Conservation (phyloP, 2,329 filamentous ascomycete species). For the Colletotrichum graminicola region DNA sequence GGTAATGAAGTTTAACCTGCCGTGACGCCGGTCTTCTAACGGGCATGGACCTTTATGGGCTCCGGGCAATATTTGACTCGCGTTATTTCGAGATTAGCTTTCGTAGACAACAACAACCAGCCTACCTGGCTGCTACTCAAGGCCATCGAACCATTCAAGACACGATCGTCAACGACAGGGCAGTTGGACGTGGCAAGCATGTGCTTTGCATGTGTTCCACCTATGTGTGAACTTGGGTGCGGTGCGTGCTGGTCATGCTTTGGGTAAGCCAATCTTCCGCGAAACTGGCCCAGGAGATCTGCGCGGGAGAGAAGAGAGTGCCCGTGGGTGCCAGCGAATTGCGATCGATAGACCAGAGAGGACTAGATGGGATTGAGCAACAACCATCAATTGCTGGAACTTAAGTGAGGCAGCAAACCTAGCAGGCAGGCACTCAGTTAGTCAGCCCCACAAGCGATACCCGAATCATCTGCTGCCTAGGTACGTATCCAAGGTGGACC, state of each 20-base stretch:
- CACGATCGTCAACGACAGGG: slow-evolving; percentile 12
- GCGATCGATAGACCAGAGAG: slow-evolving; percentile 7
- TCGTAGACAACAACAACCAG: not conserved
- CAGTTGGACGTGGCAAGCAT: slow-evolving; percentile 21
- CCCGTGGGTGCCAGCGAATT: slow-evolving; percentile 16
- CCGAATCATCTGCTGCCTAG: not conserved
- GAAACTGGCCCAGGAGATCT: slow-evolving; percentile 32
- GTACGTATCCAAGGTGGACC: too few species aligned
- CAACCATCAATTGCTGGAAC: not conserved
- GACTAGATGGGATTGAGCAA: not conserved
- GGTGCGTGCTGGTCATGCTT: slow-evolving; percentile 15
- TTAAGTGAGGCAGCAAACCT: not conserved
- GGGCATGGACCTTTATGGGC: not conserved
- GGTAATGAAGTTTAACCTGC: not conserved
- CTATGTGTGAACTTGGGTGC: slow-evolving; percentile 9
- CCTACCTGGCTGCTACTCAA: slow-evolving; percentile 10
- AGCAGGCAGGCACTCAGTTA: not conserved
- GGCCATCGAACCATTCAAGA: slow-evolving; percentile 2
- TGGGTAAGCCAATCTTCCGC: slow-evolving; percentile 28
- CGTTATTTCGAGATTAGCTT: not conserved
- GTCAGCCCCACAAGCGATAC: too few species aligned
- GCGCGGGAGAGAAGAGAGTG: not conserved
- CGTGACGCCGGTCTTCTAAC: not conserved
- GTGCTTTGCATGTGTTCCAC: slow-evolving; percentile 32
- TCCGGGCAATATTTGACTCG: not conserved